Conservation (phyloP, 2,329 filamentous ascomycete genomes). For the Aquanectria penicillioides region DNA sequence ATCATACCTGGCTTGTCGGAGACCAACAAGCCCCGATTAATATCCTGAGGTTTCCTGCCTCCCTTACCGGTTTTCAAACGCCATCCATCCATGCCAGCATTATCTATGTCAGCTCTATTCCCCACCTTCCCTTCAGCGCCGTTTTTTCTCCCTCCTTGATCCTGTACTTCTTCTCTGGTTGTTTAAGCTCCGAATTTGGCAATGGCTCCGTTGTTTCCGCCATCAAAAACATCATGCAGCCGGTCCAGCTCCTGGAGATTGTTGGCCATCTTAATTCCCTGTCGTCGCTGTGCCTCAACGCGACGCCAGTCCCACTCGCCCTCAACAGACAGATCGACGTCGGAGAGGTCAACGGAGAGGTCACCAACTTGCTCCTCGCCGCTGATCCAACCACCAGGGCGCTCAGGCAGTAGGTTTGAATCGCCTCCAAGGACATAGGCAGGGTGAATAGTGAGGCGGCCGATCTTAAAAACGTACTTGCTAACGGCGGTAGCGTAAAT, state of each 20-base stretch:
- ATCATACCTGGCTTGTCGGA: neutral
- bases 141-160: neutral
- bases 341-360: conserved; percentile 50
- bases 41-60: neutral
- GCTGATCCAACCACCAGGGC: conserved; percentile 72
- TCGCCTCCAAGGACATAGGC: conserved; percentile 74
- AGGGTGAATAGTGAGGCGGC: conserved; percentile 84
- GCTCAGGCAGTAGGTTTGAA: conserved; percentile 77
- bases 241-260: conserved; percentile 68
- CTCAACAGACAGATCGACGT: conserved; percentile 46
- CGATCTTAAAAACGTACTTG: conserved; percentile 87
- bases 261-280: conserved; percentile 64
- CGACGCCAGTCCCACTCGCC: conserved; percentile 67
- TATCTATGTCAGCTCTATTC: neutral
- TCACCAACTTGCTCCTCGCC: conserved; percentile 55
- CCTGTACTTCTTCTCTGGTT: neutral
- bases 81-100: neutral
- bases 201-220: conserved; percentile 62
- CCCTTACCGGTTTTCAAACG: neutral
- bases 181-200: conserved; percentile 58
- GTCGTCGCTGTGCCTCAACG: conserved; percentile 64
- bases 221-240: conserved; percentile 62
- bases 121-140: neutral
- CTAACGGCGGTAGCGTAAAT: conserved; percentile 77
- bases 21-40: neutral